Conservation (phyloP, 1,284 basidiomycete species). For the Austroboletus olivaceoglutinosus region DNA sequence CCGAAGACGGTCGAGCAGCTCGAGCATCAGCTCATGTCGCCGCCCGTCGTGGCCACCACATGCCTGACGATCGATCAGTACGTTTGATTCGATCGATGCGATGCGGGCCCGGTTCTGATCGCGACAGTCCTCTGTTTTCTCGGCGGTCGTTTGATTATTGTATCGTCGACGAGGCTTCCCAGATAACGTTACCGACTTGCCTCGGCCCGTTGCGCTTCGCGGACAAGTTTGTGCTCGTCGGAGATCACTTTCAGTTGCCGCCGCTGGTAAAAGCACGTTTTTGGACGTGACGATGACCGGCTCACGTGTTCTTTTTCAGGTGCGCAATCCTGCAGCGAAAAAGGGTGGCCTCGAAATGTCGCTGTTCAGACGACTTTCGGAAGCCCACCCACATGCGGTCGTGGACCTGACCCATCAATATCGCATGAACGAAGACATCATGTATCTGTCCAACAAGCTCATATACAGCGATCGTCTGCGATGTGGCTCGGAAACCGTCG, state of each 20-base stretch:
- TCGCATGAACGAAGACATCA: conserved; percentile 96
- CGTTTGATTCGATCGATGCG: conserved; percentile 28
- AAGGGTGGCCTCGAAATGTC: conserved; percentile 87
- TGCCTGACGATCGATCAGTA: conserved; percentile 93
- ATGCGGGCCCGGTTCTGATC: not conserved
- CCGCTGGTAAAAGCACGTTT: conserved; percentile 63
- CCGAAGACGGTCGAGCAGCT: conserved; percentile 73
- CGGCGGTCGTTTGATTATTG: conserved; percentile 92
- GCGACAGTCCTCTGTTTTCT: conserved; percentile 74
- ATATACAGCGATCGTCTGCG: conserved; percentile 80
- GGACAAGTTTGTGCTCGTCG: conserved; percentile 90
- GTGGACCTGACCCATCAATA: conserved; percentile 87
- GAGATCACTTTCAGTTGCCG: conserved; percentile 96
- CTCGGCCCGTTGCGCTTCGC: conserved; percentile 91
- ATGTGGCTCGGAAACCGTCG: conserved; percentile 77
- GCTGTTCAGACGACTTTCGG: conserved; percentile 85
- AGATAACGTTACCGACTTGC: conserved; percentile 95
- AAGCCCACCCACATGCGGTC: conserved; percentile 82
- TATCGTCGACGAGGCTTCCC: conserved; percentile 97
- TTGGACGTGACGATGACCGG: not conserved
- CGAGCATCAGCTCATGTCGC: conserved; percentile 76
- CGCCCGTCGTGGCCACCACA: conserved; percentile 94
- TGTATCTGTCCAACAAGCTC: conserved; percentile 87
- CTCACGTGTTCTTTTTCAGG: conserved; percentile 44
- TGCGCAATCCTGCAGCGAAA: conserved; percentile 77